A percentile compares a stretch with the other conserved stretches of the same genome.
Conservation (phyloP, 73 alveolate species). For the Breviolum minutum region DNA sequence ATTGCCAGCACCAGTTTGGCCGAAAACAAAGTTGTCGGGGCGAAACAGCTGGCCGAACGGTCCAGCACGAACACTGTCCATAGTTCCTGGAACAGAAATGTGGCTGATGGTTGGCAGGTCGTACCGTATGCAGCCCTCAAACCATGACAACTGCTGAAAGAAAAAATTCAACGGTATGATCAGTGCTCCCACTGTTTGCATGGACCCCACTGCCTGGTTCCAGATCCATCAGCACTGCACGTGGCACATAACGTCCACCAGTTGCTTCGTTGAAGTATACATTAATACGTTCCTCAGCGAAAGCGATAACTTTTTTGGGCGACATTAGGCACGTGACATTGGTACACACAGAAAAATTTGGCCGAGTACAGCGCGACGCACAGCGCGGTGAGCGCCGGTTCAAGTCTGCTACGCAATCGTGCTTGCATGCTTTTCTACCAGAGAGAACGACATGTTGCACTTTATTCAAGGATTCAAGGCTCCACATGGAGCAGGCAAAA, state of each 20-base stretch:
- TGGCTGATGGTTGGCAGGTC: neutral
- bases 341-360: too few relatives aligned
- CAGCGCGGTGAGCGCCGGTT: too few relatives aligned
- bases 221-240: conserved; percentile 99
- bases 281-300: conserved; percentile 3
- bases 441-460: too few relatives aligned
- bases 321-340: too few relatives aligned
- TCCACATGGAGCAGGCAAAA: too few relatives aligned
- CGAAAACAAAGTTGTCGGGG: conserved; percentile 99
- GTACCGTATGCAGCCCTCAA: neutral
- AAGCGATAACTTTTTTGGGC: too few relatives aligned
- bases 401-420: too few relatives aligned
- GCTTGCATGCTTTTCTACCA: too few relatives aligned
- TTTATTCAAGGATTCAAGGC: too few relatives aligned
- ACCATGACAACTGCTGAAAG: conserved; percentile 94
- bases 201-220: conserved; percentile 96
- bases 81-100: conserved; percentile 99
- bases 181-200: neutral
- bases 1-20: conserved; percentile 99
- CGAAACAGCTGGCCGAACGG: conserved; percentile 99
- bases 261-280: conserved; percentile 98
- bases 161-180: conserved; percentile 62
- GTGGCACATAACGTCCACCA: conserved; percentile 99
- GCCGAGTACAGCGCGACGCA: too few relatives aligned
- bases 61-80: conserved; percentile 99